Evolutionary conservation across 2,329 filamentous ascomycete species (phyloP).

Genomic region (Aureobasidium sp.): DNA sequence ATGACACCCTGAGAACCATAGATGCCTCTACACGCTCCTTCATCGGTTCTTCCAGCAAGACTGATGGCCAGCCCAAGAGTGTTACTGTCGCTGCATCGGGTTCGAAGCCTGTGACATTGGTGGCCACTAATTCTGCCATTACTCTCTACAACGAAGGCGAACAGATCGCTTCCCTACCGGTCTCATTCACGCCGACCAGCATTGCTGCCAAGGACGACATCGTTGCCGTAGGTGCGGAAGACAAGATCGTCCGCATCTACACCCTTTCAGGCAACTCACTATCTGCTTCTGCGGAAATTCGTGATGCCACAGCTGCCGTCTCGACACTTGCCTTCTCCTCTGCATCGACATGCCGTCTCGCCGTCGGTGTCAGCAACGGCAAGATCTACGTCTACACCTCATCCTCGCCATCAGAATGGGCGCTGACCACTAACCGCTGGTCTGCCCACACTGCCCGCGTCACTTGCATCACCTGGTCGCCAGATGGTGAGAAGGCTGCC

Average conservation of each 20-base stretch:
- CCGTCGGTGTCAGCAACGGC: constrained; percentile 74
- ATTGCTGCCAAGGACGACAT: constrained; percentile 61
- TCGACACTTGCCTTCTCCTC: constrained; percentile 78
- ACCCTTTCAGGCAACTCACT: constrained; percentile 49
- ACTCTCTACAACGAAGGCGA: constrained; percentile 52
- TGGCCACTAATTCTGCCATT: constrained; percentile 50
- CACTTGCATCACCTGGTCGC: constrained; percentile 69
- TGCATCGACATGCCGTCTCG: constrained; percentile 63
- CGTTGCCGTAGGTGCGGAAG: constrained; percentile 70
- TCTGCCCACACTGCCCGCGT: constrained; percentile 63
- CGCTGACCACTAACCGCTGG: constrained; percentile 73
- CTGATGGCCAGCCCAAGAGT: constrained; percentile 75
- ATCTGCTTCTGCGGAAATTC: constrained; percentile 48
- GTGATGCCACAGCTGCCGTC: constrained; percentile 63
- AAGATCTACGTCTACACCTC: constrained; percentile 77
- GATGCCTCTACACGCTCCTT: constrained; percentile 72
- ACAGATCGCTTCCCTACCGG: constrained; percentile 41
- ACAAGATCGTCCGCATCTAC: constrained; percentile 72
- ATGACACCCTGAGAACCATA: constrained; percentile 77
- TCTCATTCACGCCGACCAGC: constrained; percentile 55
- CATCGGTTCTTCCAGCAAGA: constrained; percentile 58
- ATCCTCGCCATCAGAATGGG: constrained; percentile 44
- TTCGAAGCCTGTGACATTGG: constrained; percentile 45
- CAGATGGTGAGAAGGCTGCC: constrained; percentile 66
- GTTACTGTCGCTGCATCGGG: constrained; percentile 53